Percentiles rank a stretch among this genome's conserved stretches.
phyloP scores from a whole-genome alignment of 208 protist species.

The Crithidia sp. region DNA sequence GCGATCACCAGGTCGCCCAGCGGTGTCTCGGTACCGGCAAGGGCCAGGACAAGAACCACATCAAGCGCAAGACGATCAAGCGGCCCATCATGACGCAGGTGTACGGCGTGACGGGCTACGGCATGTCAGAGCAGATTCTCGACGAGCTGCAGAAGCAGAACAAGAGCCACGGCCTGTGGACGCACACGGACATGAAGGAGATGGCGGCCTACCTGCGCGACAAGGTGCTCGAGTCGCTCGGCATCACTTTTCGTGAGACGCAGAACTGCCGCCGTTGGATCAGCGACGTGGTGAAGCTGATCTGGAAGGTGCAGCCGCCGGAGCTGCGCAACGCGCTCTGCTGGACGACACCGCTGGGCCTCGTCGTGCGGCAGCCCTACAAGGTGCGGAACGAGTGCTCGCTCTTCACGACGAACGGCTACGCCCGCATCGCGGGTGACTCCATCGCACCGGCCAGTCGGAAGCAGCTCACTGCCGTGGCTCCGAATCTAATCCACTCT shows the following conservation, averaged over 20 bases:
- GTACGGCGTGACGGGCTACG: slow-evolving; percentile 97
- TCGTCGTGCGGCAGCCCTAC: slow-evolving; percentile 98
- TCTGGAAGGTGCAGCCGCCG: slow-evolving; percentile 83
- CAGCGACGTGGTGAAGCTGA: slow-evolving; percentile 64
- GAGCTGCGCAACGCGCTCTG: slow-evolving; percentile 87
- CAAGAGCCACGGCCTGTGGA: slow-evolving; percentile 90
- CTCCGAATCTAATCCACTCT: slow-evolving; percentile 99
- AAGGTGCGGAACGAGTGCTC: slow-evolving; percentile 74
- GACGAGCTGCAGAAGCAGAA: slow-evolving; percentile 93
- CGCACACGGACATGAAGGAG: slow-evolving; percentile 88
- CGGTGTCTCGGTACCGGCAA: slow-evolving; percentile 85
- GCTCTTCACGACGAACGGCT: slow-evolving; percentile 86
- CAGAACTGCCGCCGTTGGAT: slow-evolving; percentile 91
- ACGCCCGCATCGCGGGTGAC: slow-evolving; percentile 73
- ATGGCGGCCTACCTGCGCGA: slow-evolving; percentile 91
- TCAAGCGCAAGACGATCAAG: slow-evolving; percentile 98
- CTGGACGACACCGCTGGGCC: slow-evolving; percentile 96
- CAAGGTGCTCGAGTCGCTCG: slow-evolving; percentile 90
- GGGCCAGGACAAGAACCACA: slow-evolving; percentile 88
- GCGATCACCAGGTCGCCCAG: slow-evolving; percentile 85
- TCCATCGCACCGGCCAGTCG: slow-evolving; percentile 72
- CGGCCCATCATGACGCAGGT: slow-evolving; percentile 99
- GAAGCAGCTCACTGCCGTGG: slow-evolving; percentile 96
- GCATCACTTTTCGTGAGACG: slow-evolving; percentile 87
- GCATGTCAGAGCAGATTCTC: slow-evolving; percentile 96